Evolutionary conservation across 2,329 filamentous ascomycete genomes (phyloP).

Genomic region (Penicillium sclerotiorum): DNA sequence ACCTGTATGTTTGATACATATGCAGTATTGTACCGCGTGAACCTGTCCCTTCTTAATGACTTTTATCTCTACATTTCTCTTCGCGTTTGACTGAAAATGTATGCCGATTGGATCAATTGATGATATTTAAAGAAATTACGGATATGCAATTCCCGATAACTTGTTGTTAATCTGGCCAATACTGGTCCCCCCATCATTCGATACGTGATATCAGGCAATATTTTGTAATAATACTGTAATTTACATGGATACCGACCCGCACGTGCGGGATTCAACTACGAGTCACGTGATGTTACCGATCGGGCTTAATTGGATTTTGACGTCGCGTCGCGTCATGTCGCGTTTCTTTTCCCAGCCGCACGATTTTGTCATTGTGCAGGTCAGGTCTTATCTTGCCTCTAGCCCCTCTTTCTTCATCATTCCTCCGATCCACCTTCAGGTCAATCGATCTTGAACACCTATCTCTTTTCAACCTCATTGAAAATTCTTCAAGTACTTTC

Average conservation of each 20-base stretch:
- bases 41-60: too few species aligned
- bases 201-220: too few species aligned
- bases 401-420: not conserved
- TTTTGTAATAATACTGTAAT: not conserved
- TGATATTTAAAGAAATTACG: too few species aligned
- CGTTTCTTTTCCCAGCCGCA: slow-evolving; percentile 14
- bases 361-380: slow-evolving; percentile 4
- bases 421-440: not conserved
- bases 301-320: slow-evolving; percentile 1
- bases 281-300: not conserved
- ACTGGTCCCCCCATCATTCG: too few species aligned
- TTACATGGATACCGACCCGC: not conserved
- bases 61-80: too few species aligned
- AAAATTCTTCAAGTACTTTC: not conserved
- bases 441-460: not conserved
- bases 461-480: not conserved
- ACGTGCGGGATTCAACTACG: not conserved
- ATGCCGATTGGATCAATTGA: too few species aligned
- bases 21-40: too few species aligned
- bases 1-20: too few species aligned
- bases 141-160: too few species aligned
- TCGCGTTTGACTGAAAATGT: too few species aligned
- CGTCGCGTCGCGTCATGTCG: slow-evolving; percentile 12
- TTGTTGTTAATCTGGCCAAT: too few species aligned
- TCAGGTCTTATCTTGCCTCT: slow-evolving; percentile 5